Base-by-base conservation (phyloP, 306 rosid genomes). In the Gynostemma pentaphyllum region DNA sequence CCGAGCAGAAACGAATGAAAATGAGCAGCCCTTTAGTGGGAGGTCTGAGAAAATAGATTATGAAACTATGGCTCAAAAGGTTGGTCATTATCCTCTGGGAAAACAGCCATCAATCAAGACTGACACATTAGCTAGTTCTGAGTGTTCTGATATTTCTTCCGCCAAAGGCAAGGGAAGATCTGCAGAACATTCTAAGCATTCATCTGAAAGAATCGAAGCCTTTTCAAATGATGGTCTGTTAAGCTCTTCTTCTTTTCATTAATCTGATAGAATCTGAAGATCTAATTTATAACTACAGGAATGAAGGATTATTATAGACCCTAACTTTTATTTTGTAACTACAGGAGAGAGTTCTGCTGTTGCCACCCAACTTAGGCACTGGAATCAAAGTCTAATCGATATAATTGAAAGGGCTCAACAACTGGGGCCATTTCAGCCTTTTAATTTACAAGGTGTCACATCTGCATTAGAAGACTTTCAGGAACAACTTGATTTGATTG, bases 401-500 rank as follows among this genome's bases (percentile, higher is more conserved):
- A 44, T 83, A 42, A 51, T 80, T 32, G 81, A 65, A 63, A 78
- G 67, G 67, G 75, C 78, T 52, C 82, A 71, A 34, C 76, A 46
- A 19, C 21, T 80, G 39, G 49, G 81, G 19, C 87, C 88, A 19
- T 32, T 57, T 10, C 77, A 55, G 56, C 37, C 85, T 73, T 66
- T 71, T 22, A 77, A 69, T 48, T 64, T 81, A 72, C 87, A 45
- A 66, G 90, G 74, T 48, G 51, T 83, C 71, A 37, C 71, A 45
- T 62, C 83, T 54, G 34, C 48, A 8, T 19, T 84, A 2, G 85
- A 75, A 62, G 89, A 83, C 63, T 72, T 85, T 41, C 95, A 75
- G 74, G 78, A 75, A 61, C 90, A 81, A 56, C 50, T 85, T 57
- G 79, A 74, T 65, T 44, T 78, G 36, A 65, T 78, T 32, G 69